Percentiles rank a stretch among this genome's conserved stretches.
phyloP scores from a whole-genome alignment of 2,329 filamentous ascomycete genomes.

The Thelonectria rubi region DNA sequence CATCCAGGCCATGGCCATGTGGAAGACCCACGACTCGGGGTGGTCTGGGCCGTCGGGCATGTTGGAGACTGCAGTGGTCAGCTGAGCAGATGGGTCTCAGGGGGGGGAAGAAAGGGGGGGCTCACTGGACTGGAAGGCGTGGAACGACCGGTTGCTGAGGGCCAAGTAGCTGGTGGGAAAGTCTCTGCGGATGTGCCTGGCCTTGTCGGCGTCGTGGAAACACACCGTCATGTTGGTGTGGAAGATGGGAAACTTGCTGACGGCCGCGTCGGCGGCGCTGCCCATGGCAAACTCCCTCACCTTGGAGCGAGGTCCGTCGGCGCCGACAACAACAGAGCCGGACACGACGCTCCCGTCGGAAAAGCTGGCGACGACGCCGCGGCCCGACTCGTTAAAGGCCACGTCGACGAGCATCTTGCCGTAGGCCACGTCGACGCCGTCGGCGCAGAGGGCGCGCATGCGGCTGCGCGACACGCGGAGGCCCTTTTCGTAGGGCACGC shows the following conservation, averaged over 20 bases:
- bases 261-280: conserved; percentile 27
- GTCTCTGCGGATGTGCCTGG: conserved; percentile 27
- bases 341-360: conserved; percentile 23
- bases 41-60: conserved; percentile 35
- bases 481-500: conserved; percentile 34
- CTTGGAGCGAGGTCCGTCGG: conserved; percentile 34
- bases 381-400: conserved; percentile 31
- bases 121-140: conserved; percentile 38
- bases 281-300: conserved; percentile 35
- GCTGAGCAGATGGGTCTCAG: not conserved
- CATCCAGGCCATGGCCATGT: conserved; percentile 39
- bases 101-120: not conserved
- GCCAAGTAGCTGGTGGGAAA: conserved; percentile 36
- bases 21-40: conserved; percentile 37
- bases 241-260: conserved; percentile 38
- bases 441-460: conserved; percentile 32
- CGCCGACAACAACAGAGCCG: conserved; percentile 32
- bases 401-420: conserved; percentile 31
- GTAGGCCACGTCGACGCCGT: conserved; percentile 34
- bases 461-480: conserved; percentile 34
- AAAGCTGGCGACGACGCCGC: conserved; percentile 29
- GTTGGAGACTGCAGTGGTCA: conserved; percentile 29
- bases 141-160: conserved; percentile 35
- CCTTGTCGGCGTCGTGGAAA: conserved; percentile 35
- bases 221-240: conserved; percentile 40